These are phyloP conservation scores for Pythium coloratum DNA, from an alignment of 352 stramenopile genomes.

Conservation along the genomic window DNA sequence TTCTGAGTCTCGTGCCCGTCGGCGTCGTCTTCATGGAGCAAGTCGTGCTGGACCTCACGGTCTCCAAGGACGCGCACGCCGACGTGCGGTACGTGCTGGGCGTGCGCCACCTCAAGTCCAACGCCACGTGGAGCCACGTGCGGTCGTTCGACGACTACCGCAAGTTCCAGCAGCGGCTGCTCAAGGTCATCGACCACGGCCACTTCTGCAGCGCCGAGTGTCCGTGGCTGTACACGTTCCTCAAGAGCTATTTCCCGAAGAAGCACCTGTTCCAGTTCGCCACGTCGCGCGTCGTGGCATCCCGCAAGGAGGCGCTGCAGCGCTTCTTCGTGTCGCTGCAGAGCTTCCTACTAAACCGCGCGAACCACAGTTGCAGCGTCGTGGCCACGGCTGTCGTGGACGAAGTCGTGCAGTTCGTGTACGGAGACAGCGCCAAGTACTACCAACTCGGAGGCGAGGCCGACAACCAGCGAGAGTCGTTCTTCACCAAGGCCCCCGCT, in stretches of 20 bases:
- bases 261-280: conserved; percentile 58
- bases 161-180: conserved; percentile 59
- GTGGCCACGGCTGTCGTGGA: conserved; percentile 29
- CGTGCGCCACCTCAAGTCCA: conserved; percentile 36
- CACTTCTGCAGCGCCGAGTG: conserved; percentile 77
- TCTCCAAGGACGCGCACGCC: conserved; percentile 43
- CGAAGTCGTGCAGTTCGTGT: conserved; percentile 64
- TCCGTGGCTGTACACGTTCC: conserved; percentile 68
- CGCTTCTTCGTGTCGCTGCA: conserved; percentile 61
- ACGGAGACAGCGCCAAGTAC: conserved; percentile 52
- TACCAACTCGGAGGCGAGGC: conserved; percentile 40
- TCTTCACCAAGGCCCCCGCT: conserved; percentile 11
- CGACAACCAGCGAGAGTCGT: conserved; percentile 19
- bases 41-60: conserved; percentile 42
- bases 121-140: conserved; percentile 47
- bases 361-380: conserved; percentile 62
- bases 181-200: conserved; percentile 62
- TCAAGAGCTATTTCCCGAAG: conserved; percentile 82
- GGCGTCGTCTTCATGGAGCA: conserved; percentile 56
- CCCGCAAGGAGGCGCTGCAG: conserved; percentile 52
- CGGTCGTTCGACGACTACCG: conserved; percentile 79
- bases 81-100: conserved; percentile 67
- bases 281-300: conserved; percentile 40
- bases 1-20: conserved; percentile 30
- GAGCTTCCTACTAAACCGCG: conserved; percentile 53